Evolutionary conservation across 106 monocot genomes (phyloP).

Genomic region (Xerophyta viscosa): DNA sequence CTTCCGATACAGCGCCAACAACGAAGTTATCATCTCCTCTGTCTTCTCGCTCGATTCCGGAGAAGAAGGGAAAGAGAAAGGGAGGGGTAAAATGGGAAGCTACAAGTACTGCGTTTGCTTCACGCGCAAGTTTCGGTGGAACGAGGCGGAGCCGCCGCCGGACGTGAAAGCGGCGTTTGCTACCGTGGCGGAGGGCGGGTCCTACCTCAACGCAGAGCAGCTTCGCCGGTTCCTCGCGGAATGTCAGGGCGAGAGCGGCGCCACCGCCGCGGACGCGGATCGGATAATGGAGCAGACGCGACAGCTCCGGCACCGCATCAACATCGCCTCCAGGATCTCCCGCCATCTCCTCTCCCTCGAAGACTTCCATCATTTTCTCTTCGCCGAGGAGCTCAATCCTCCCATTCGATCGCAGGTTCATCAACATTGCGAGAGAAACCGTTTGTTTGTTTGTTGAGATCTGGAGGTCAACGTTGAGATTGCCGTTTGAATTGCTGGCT

Average conservation of each 20-base stretch:
- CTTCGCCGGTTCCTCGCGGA: conserved; percentile 56
- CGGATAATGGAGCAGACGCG: conserved; percentile 50
- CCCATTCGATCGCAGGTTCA: conserved; percentile 42
- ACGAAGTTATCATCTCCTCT: conserved; percentile 18
- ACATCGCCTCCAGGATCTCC: conserved; percentile 13
- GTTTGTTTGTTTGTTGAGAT: not conserved
- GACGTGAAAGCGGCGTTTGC: conserved; percentile 55
- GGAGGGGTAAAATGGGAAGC: conserved; percentile 33
- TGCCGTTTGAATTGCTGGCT: too few relatives aligned
- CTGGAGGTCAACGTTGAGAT: not conserved
- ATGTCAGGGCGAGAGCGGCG: conserved; percentile 16
- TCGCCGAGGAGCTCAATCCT: conserved; percentile 67
- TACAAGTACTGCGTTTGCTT: conserved; percentile 80
- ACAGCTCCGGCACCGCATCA: conserved; percentile 12
- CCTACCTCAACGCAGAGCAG: conserved; percentile 44
- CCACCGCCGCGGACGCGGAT: conserved; percentile 30
- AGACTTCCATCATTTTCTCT: conserved; percentile 68
- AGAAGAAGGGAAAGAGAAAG: not conserved
- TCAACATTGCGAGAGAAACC: not conserved
- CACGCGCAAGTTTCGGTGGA: conserved; percentile 64
- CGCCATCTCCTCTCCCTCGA: conserved; percentile 34
- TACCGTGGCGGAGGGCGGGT: conserved; percentile 27
- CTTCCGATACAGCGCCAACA: too few relatives aligned
- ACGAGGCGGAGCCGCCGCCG: conserved; percentile 48
- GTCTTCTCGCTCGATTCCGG: not conserved